Conservation (phyloP, 78 protist genomes). For the slime mould (Dictyostelium discoideum) region dicty_2.7 NC_007088.5:5649501-5650000, state of each 20-base stretch:
- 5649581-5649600: background rate
- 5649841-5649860: background rate
- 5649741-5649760: background rate
- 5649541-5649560: background rate
- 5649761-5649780: background rate
- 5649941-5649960: too few species aligned
- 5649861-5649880: background rate
- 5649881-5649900: background rate
- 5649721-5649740: background rate
- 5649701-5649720: background rate
- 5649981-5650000: too few species aligned
- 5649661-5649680: background rate
- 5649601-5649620: too few species aligned
- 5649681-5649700: background rate
- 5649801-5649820: background rate
- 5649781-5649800: background rate
- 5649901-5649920: background rate
- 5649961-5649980: too few species aligned
- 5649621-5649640: background rate
- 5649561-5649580: background rate
- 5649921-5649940: too few species aligned
- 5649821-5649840: background rate
- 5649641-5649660: background rate
- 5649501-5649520: background rate
- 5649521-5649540: background rate